Base-by-base conservation (phyloP, 2,329 filamentous ascomycete species). In the Curvularia spicifera region DNA sequence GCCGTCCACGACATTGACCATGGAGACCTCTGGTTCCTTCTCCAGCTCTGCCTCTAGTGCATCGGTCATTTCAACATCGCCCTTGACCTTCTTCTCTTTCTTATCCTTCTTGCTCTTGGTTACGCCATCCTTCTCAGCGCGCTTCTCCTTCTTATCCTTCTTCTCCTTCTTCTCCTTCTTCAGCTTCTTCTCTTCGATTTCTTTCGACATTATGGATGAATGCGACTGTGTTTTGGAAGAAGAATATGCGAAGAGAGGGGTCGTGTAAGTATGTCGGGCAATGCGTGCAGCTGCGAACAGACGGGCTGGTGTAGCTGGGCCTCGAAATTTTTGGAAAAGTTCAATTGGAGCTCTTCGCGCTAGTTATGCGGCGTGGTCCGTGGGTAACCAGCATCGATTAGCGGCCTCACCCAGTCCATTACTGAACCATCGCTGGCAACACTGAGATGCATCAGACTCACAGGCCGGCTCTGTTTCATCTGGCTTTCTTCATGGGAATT, bases 131-230 rank as follows among this genome's bases (percentile, higher is more conserved):
- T 64, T 68, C 61, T 78, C 76, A 29, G 74, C 67, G 61, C 79
- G 85, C 85, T 90, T 90, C 68, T 91, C 87, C 81, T 90, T 89
- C 84, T 91, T 84, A 66, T 79, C 80, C 63, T 79, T 84, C 75
- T 79, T 81, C 53, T 79, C 80, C 63, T 79, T 84, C 75, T 79
- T 81, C 53, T 79, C 77, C 72, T 81, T 77, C 69, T 75, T 76
- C 48, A 74, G 57, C 67, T 73, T 78, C 70, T 76, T 77, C 64
- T 77, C 76, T 53, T 72, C 65, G 22, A 67, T 62, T 56, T 74
- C 72, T 63, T 79, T 78, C 61, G 68, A 71, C 74, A 76, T 76
- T 62, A 49, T 70, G 63, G 51, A 48, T 40, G 12, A 47, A 24
- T 54, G 44, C 56, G 53, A 58, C 45, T 42, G 45, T 33, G 31